These are phyloP conservation scores for Mesembryanthemum crystallinum DNA, from an alignment of 148 eudicot species.

Conservation along the genomic window DNA sequence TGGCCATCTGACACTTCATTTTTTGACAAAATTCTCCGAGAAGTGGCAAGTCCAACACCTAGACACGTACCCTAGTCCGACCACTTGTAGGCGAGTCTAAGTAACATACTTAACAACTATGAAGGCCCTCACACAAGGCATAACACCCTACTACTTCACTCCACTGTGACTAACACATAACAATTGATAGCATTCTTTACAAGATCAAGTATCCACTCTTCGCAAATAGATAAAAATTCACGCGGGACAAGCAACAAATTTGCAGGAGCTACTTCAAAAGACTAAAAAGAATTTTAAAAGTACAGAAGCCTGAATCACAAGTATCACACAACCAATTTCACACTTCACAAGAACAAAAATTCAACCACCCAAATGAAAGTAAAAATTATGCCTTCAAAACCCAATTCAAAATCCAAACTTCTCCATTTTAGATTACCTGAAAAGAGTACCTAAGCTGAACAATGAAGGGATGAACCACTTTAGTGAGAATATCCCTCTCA, in stretches of 20 bases:
- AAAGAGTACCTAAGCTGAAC: constrained; percentile 87
- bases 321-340: not conserved
- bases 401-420: constrained; percentile 10
- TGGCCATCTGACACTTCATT: too few species aligned
- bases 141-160: not conserved
- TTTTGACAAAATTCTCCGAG: too few species aligned
- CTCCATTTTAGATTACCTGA: constrained; percentile 45
- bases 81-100: too few species aligned
- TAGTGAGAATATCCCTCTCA: constrained; percentile 92
- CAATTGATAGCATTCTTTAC: too few species aligned
- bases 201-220: not conserved
- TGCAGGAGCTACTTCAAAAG: too few species aligned
- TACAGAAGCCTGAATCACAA: too few species aligned
- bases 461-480: constrained; percentile 82
- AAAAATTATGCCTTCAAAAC: not conserved
- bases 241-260: too few species aligned
- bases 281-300: too few species aligned
- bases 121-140: not conserved
- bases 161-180: not conserved
- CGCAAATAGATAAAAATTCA: not conserved
- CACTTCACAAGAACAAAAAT: not conserved
- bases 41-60: too few species aligned
- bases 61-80: too few species aligned
- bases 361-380: constrained; percentile 7
- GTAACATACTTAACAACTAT: too few species aligned